Evolutionary conservation across 495 filamentous ascomycete genomes (phyloP).

Genomic region (Cenococcum geophilum): DNA sequence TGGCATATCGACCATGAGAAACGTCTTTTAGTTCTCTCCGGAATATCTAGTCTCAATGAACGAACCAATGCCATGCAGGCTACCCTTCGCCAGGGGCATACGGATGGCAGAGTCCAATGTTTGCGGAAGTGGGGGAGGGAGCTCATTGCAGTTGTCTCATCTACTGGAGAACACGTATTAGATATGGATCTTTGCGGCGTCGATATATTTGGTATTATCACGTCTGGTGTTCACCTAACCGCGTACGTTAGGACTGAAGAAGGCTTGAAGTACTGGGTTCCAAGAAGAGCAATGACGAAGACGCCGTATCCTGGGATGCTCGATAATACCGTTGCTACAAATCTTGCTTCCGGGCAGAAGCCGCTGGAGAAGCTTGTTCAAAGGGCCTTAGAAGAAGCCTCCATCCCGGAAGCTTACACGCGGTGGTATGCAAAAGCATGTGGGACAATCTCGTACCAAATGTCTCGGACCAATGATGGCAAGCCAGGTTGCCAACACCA

Average conservation of each 20-base stretch:
- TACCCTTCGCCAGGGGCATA: not conserved
- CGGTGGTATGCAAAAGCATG: slow-evolving; percentile 33
- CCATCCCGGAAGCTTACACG: slow-evolving; percentile 36
- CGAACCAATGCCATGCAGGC: not conserved
- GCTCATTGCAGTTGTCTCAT: not conserved
- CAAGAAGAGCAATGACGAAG: slow-evolving; percentile 42
- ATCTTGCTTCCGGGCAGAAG: slow-evolving; percentile 40
- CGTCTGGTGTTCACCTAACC: slow-evolving; percentile 46
- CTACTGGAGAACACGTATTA: slow-evolving; percentile 18
- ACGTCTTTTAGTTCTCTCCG: not conserved
- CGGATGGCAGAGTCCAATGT: not conserved
- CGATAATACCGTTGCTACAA: slow-evolving; percentile 53
- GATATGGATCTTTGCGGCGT: slow-evolving; percentile 46
- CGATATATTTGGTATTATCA: slow-evolving; percentile 48
- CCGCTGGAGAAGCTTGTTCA: slow-evolving; percentile 48
- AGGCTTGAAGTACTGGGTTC: slow-evolving; percentile 48
- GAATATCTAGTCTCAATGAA: not conserved
- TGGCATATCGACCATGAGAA: slow-evolving; percentile 6
- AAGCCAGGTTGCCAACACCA: slow-evolving; percentile 30
- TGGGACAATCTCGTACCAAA: slow-evolving; percentile 40
- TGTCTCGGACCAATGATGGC: slow-evolving; percentile 29
- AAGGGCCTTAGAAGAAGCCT: slow-evolving; percentile 53
- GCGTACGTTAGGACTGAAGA: slow-evolving; percentile 39
- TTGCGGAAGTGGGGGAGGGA: not conserved
- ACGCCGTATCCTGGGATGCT: slow-evolving; percentile 50